Evolutionary conservation across 306 rosid genomes (phyloP).

Genomic region (Lathyrus tuberosus): DNA sequence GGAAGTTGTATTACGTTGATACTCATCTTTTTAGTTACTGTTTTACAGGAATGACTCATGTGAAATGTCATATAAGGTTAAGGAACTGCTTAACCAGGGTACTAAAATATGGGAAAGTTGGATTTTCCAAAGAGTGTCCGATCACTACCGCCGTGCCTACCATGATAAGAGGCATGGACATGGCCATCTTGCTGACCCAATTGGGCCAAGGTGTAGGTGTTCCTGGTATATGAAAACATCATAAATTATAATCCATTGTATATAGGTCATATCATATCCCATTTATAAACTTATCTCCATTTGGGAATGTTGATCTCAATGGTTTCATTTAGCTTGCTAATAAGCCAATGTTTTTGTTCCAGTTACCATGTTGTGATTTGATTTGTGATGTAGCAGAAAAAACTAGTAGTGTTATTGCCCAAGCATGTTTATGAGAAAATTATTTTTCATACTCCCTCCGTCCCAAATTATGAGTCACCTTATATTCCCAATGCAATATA

Average conservation of each 20-base stretch:
- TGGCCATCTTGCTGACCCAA: conserved; percentile 77
- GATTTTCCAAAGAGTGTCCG: conserved; percentile 74
- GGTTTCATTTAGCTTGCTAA: background rate
- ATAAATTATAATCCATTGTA: background rate
- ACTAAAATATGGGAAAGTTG: conserved; percentile 65
- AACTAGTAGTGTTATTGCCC: background rate
- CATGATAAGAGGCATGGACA: conserved; percentile 84
- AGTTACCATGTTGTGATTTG: conserved; percentile 4
- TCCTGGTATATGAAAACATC: background rate
- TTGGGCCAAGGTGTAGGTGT: conserved; percentile 44
- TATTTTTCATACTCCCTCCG: background rate
- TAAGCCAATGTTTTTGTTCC: background rate
- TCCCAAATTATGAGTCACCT: no score
- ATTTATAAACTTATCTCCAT: background rate
- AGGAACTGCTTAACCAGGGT: conserved; percentile 65
- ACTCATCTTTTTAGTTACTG: background rate
- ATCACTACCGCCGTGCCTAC: conserved; percentile 58
- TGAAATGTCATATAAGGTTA: conserved; percentile 70
- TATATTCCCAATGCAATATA: no score
- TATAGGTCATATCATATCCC: background rate
- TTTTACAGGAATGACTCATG: conserved; percentile 60
- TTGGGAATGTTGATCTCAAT: conserved; percentile 21
- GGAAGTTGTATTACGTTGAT: background rate
- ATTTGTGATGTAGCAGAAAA: background rate
- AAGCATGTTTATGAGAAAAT: no score